These are phyloP conservation scores for Cercospora sojina DNA, from an alignment of 2,329 filamentous ascomycete genomes.

Conservation along the genomic window DNA sequence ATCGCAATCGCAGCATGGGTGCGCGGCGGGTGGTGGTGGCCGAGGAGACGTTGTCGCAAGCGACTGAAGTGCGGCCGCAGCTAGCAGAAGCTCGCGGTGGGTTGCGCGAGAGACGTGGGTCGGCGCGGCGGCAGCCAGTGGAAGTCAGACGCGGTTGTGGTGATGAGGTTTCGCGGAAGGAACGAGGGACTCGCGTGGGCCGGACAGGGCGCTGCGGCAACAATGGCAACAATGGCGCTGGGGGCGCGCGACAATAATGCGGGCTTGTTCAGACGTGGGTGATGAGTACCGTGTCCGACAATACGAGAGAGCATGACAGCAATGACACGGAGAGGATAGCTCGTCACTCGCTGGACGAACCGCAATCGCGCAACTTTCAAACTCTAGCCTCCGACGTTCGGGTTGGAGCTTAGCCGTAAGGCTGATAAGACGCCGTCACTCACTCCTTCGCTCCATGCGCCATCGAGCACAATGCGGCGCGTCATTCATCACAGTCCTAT, in stretches of 20 bases:
- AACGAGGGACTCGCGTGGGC: constrained; percentile 3
- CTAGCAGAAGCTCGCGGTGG: background rate
- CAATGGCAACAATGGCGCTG: constrained; percentile 3
- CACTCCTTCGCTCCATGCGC: background rate
- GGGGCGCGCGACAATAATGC: background rate
- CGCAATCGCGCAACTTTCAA: background rate
- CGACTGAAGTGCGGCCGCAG: background rate
- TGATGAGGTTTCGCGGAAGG: background rate
- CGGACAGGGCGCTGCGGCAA: background rate
- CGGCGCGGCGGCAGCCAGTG: background rate
- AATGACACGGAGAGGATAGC: background rate
- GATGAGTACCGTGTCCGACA: background rate
- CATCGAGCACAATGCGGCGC: background rate
- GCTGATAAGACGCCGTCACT: background rate
- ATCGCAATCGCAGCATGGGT: constrained; percentile 3
- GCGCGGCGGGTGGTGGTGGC: background rate
- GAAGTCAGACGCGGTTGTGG: background rate
- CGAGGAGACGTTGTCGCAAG: background rate
- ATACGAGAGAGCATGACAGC: background rate
- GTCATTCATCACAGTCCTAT: background rate
- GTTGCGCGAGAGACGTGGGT: background rate
- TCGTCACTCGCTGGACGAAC: background rate
- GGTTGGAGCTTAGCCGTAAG: background rate
- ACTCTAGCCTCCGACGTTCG: constrained; percentile 1
- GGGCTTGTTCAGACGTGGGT: background rate